These are phyloP conservation scores for Diplodia seriata DNA, from an alignment of 2,329 filamentous ascomycete species.

Conservation along the genomic window DNA sequence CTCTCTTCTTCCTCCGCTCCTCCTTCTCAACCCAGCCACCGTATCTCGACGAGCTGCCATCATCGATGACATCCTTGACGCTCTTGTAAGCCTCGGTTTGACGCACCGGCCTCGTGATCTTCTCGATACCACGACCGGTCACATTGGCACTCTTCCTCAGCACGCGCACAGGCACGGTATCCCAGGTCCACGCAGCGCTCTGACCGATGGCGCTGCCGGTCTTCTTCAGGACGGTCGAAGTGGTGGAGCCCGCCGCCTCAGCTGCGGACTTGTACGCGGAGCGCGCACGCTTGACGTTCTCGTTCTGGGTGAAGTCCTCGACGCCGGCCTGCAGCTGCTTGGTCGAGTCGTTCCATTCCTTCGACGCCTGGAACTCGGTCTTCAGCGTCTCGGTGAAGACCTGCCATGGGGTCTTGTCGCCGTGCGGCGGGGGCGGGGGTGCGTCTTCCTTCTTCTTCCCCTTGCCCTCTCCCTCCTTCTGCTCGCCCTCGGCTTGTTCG, in stretches of 20 bases:
- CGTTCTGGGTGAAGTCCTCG: slow-evolving; percentile 91
- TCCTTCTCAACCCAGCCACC: slow-evolving; percentile 98
- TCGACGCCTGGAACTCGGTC: slow-evolving; percentile 91
- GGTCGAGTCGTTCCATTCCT: slow-evolving; percentile 99
- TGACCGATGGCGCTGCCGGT: slow-evolving; percentile 89
- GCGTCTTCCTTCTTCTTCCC: slow-evolving; percentile 64
- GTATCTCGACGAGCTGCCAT: slow-evolving; percentile 93
- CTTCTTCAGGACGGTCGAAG: slow-evolving; percentile 79
- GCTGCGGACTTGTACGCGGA: slow-evolving; percentile 88
- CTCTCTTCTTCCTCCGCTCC: slow-evolving; percentile 81
- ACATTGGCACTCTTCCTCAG: slow-evolving; percentile 84
- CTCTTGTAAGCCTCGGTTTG: slow-evolving; percentile 93
- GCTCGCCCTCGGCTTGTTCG: slow-evolving; percentile 54
- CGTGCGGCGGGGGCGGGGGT: slow-evolving; percentile 88
- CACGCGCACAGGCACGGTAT: slow-evolving; percentile 90
- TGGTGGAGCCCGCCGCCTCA: slow-evolving; percentile 79
- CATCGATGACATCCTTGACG: slow-evolving; percentile 95
- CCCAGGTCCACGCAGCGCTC: slow-evolving; percentile 95
- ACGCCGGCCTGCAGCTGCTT: slow-evolving; percentile 90
- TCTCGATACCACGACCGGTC: slow-evolving; percentile 87
- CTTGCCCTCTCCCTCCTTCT: slow-evolving; percentile 57
- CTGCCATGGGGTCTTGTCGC: slow-evolving; percentile 98
- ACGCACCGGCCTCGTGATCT: slow-evolving; percentile 90
- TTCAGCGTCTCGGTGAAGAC: slow-evolving; percentile 98
- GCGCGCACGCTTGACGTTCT: slow-evolving; percentile 83